Evolutionary conservation across 2,329 filamentous ascomycete genomes (phyloP).

Genomic region (Cytospora leucostoma): DNA sequence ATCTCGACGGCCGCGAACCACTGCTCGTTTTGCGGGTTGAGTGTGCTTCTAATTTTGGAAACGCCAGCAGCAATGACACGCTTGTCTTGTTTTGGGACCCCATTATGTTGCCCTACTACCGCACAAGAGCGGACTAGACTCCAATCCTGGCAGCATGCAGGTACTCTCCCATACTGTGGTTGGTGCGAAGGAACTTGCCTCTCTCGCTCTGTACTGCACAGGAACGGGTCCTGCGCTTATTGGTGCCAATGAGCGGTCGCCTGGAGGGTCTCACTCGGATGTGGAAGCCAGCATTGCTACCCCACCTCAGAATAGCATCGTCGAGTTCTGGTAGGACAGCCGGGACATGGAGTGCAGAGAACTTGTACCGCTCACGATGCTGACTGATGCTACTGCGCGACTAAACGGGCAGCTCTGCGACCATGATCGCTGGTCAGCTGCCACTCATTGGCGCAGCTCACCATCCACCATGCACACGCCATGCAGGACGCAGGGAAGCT

Average conservation of each 20-base stretch:
- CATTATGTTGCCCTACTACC: slow-evolving; percentile 32
- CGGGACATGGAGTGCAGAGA: slow-evolving; percentile 24
- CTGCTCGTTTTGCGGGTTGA: slow-evolving; percentile 36
- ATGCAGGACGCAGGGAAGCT: slow-evolving; percentile 29
- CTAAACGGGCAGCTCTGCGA: slow-evolving; percentile 37
- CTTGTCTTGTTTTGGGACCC: slow-evolving; percentile 44
- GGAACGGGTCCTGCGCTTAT: slow-evolving; percentile 32
- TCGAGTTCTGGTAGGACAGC: slow-evolving; percentile 27
- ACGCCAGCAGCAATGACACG: slow-evolving; percentile 33
- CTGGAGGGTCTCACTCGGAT: slow-evolving; percentile 36
- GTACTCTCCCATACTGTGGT: slow-evolving; percentile 17
- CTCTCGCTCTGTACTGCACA: slow-evolving; percentile 23
- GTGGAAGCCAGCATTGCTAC: slow-evolving; percentile 34
- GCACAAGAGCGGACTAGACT: slow-evolving; percentile 28
- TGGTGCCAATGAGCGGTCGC: slow-evolving; percentile 34
- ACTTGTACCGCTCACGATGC: slow-evolving; percentile 23
- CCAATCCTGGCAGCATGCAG: slow-evolving; percentile 16
- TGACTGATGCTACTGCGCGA: slow-evolving; percentile 34
- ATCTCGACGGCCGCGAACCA: slow-evolving; percentile 41
- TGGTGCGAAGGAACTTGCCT: slow-evolving; percentile 22
- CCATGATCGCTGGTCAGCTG: slow-evolving; percentile 32
- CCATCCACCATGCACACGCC: slow-evolving; percentile 27
- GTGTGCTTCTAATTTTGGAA: slow-evolving; percentile 49
- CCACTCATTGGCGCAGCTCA: slow-evolving; percentile 35
- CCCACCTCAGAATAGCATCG: slow-evolving; percentile 32